phyloP scores from a whole-genome alignment of 2,329 filamentous ascomycete genomes.

The Davidsoniella virescens region DNA sequence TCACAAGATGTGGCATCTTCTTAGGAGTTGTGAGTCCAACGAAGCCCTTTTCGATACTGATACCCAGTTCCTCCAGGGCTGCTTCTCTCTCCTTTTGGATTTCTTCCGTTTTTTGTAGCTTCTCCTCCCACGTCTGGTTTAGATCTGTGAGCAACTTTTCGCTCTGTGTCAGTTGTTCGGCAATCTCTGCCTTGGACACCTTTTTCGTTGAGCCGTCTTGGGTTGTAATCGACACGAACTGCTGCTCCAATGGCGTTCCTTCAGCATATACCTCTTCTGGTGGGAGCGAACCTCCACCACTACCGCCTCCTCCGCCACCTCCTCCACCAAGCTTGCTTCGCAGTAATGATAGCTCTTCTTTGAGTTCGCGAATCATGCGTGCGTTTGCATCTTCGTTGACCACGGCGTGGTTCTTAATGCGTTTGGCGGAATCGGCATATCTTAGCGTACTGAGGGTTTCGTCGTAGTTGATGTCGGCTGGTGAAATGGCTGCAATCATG shows the following conservation, averaged over 20 bases:
- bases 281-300: slow-evolving; percentile 32
- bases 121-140: slow-evolving; percentile 98
- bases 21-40: slow-evolving; percentile 90
- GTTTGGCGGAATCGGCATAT: slow-evolving; percentile 93
- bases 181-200: slow-evolving; percentile 95
- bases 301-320: slow-evolving; percentile 25
- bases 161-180: slow-evolving; percentile 86
- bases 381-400: slow-evolving; percentile 98
- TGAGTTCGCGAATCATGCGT: slow-evolving; percentile 94
- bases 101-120: slow-evolving; percentile 82
- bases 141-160: slow-evolving; percentile 92
- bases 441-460: slow-evolving; percentile 90
- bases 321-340: slow-evolving; percentile 66
- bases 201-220: slow-evolving; percentile 78
- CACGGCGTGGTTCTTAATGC: slow-evolving; percentile 99
- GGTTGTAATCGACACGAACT: slow-evolving; percentile 87
- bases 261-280: slow-evolving; percentile 78
- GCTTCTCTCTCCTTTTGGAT: slow-evolving; percentile 96
- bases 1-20: slow-evolving; percentile 98
- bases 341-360: slow-evolving; percentile 78
- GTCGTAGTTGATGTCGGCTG: slow-evolving; percentile 97
- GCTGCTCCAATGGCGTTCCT: slow-evolving; percentile 82
- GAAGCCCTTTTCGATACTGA: slow-evolving; percentile 97
- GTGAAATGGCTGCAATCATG: slow-evolving; percentile 98
- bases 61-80: slow-evolving; percentile 87